Conservation (phyloP, 2,329 filamentous ascomycete species). For the Dactylellina parvicollis region DNA sequence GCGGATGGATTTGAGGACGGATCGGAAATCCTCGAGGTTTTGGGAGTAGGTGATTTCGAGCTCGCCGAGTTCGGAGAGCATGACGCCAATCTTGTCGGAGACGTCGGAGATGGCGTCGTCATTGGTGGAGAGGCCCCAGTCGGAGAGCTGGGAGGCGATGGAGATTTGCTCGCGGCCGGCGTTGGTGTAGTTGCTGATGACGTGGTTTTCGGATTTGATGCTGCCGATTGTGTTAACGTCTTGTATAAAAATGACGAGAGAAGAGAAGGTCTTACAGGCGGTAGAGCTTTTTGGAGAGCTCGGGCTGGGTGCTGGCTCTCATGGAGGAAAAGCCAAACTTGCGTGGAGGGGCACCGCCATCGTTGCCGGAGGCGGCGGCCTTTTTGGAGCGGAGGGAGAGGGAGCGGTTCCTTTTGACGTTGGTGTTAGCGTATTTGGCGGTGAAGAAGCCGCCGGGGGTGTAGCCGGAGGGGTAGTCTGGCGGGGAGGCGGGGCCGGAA, state of each 20-base stretch:
- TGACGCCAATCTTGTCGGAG: conserved; percentile 92
- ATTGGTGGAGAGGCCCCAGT: conserved; percentile 92
- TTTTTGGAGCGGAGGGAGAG: conserved; percentile 77
- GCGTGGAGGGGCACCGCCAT: conserved; percentile 66
- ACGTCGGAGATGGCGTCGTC: conserved; percentile 90
- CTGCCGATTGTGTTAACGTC: conserved; percentile 7
- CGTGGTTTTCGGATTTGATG: conserved; percentile 93
- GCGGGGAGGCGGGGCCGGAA: conserved; percentile 4
- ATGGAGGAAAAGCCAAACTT: conserved; percentile 88
- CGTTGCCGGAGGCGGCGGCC: conserved; percentile 61
- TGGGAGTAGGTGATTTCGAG: conserved; percentile 91
- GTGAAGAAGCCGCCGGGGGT: conserved; percentile 37
- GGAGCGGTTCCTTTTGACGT: conserved; percentile 72
- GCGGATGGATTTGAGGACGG: conserved; percentile 85
- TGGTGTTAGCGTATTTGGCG: conserved; percentile 38
- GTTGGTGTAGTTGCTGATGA: conserved; percentile 82
- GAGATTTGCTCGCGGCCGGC: conserved; percentile 84
- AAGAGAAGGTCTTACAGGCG: conserved; percentile 66
- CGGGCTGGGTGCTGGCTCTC: conserved; percentile 83
- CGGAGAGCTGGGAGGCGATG: conserved; percentile 89
- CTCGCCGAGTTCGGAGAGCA: conserved; percentile 91
- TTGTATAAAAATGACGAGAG: background rate
- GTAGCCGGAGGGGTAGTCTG: conserved; percentile 34
- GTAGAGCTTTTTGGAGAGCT: conserved; percentile 87
- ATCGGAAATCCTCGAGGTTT: conserved; percentile 84